Conservation (phyloP, 495 filamentous ascomycete genomes). For the Penicillium angulare region DNA sequence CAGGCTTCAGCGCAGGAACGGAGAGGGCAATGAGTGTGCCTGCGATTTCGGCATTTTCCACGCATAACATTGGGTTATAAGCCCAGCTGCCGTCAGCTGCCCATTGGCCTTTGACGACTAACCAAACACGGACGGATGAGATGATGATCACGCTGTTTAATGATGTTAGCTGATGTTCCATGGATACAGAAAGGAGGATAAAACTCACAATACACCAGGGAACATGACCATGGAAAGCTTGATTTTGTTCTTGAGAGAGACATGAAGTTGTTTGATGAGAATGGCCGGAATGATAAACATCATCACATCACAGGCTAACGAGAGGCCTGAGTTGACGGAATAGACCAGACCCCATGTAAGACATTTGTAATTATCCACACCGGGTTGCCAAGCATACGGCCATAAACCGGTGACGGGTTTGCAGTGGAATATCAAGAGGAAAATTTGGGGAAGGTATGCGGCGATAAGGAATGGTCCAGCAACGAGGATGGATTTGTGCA, state of each 20-base stretch:
- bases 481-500: conserved; percentile 32
- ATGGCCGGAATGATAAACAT: conserved; percentile 43
- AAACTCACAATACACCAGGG: conserved; percentile 42
- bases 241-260: conserved; percentile 34
- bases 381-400: conserved; percentile 42
- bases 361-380: conserved; percentile 31
- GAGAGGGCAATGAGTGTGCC: conserved; percentile 45
- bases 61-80: conserved; percentile 44
- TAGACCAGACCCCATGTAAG: conserved; percentile 45
- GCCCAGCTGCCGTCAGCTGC: conserved; percentile 40
- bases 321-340: conserved; percentile 41
- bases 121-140: conserved; percentile 39
- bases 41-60: conserved; percentile 46
- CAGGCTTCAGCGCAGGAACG: conserved; percentile 42
- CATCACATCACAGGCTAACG: conserved; percentile 41
- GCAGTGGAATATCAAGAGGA: conserved; percentile 46
- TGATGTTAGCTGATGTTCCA: conserved; percentile 2
- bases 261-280: conserved; percentile 37
- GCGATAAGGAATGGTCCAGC: conserved; percentile 33
- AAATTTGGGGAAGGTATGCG: conserved; percentile 41
- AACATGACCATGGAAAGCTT: conserved; percentile 41
- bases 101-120: conserved; percentile 43
- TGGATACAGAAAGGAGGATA: not conserved
- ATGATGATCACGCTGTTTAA: conserved; percentile 38
- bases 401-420: conserved; percentile 46